Percentiles rank a stretch among this genome's conserved stretches.
Conservation (phyloP, 2,329 filamentous ascomycete species). For the Bipolaris oryzae region DNA sequence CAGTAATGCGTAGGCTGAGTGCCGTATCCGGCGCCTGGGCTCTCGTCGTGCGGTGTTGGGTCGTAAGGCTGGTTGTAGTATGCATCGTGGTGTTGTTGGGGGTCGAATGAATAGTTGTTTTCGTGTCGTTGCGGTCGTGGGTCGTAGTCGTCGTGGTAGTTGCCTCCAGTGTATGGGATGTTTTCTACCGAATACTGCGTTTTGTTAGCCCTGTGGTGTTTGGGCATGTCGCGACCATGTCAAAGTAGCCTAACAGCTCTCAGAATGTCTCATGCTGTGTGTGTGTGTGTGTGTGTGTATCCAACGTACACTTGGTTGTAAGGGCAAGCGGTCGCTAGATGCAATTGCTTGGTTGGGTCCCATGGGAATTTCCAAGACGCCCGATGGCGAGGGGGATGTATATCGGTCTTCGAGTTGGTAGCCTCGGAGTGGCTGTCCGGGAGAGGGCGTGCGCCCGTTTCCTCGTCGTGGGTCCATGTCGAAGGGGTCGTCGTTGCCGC, state of each 20-base stretch:
- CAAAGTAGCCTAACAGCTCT: conserved; percentile 4
- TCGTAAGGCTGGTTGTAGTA: conserved; percentile 87
- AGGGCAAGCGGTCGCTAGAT: conserved; percentile 75
- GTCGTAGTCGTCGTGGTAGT: conserved; percentile 61
- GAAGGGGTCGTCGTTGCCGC: conserved; percentile 34
- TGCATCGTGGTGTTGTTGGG: conserved; percentile 83
- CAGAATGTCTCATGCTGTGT: not conserved
- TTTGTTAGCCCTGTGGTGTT: conserved; percentile 2
- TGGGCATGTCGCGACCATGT: not conserved
- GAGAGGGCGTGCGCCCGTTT: conserved; percentile 68
- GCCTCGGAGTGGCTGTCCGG: conserved; percentile 73
- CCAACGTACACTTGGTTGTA: conserved; percentile 80
- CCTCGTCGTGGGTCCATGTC: conserved; percentile 60
- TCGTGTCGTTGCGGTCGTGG: conserved; percentile 56
- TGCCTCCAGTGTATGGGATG: conserved; percentile 68
- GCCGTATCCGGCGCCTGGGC: conserved; percentile 60
- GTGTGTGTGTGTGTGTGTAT: too few relatives aligned
- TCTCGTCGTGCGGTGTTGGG: conserved; percentile 66
- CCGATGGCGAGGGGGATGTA: conserved; percentile 57
- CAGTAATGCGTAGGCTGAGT: conserved; percentile 60
- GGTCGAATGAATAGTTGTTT: conserved; percentile 76
- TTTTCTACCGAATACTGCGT: conserved; percentile 72
- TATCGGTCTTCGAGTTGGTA: conserved; percentile 87
- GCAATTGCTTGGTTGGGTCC: conserved; percentile 62
- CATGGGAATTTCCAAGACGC: conserved; percentile 69